phyloP scores from a whole-genome alignment of 768 basidiomycete genomes.

The Boletus eberwhitei region DNA sequence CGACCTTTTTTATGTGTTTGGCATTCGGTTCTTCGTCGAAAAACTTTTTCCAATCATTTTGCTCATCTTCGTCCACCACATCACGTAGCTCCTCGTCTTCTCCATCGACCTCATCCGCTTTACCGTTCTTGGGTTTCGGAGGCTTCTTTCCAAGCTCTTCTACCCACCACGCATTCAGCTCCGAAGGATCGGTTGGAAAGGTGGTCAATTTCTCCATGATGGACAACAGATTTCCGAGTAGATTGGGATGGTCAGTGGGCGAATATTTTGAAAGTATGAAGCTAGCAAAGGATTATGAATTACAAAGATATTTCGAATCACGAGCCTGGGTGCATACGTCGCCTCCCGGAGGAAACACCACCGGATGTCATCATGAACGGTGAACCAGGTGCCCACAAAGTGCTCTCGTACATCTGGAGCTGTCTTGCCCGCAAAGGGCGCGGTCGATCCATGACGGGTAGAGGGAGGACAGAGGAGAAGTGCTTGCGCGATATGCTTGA shows the following conservation, averaged over 20 bases:
- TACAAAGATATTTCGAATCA: background rate
- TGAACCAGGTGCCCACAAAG: conserved; percentile 72
- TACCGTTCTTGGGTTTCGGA: conserved; percentile 43
- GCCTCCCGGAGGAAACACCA: conserved; percentile 88
- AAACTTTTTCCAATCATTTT: conserved; percentile 74
- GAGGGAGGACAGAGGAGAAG: conserved; percentile 64
- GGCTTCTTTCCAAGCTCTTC: conserved; percentile 60
- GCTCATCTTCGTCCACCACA: conserved; percentile 41
- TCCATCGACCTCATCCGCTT: conserved; percentile 38
- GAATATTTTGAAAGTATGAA: conserved; percentile 25
- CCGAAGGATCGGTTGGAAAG: conserved; percentile 67
- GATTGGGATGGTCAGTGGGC: conserved; percentile 36
- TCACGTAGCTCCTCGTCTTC: conserved; percentile 32
- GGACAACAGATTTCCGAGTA: conserved; percentile 52
- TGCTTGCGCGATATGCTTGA: conserved; percentile 58
- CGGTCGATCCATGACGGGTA: conserved; percentile 19
- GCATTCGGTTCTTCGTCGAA: conserved; percentile 61
- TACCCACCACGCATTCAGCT: conserved; percentile 80
- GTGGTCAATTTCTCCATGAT: conserved; percentile 66
- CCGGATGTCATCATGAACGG: conserved; percentile 76
- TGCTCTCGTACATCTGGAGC: conserved; percentile 58
- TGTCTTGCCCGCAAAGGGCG: conserved; percentile 36
- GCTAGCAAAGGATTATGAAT: conserved; percentile 6
- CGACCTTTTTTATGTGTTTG: conserved; percentile 35
- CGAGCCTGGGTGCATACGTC: conserved; percentile 42